These are phyloP conservation scores for Cyberlindnera xylosilytica DNA, from an alignment of 805 yeast genomes.

Conservation along the genomic window DNA sequence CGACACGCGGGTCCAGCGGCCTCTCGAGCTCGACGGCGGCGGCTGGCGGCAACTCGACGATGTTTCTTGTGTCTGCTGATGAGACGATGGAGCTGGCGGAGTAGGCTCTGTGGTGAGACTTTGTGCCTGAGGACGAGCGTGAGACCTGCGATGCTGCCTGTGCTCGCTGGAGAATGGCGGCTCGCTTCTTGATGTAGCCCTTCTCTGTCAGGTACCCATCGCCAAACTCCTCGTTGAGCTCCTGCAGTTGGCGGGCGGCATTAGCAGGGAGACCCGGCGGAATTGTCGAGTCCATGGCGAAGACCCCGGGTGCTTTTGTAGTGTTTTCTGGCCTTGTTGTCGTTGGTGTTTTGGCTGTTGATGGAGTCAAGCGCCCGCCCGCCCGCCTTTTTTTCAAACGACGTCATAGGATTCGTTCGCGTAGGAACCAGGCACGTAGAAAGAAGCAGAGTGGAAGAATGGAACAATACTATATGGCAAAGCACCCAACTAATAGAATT, in stretches of 20 bases:
- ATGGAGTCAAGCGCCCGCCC: too few relatives aligned
- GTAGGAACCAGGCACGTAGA: too few relatives aligned
- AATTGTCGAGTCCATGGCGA: slow-evolving; percentile 24
- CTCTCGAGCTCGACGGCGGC: slow-evolving; percentile 23
- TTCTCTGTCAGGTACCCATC: slow-evolving; percentile 75
- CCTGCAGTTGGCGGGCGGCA: slow-evolving; percentile 30
- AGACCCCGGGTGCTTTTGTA: background rate
- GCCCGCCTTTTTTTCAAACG: too few relatives aligned
- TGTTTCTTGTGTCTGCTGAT: slow-evolving; percentile 19
- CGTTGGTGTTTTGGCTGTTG: background rate
- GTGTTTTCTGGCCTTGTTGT: background rate
- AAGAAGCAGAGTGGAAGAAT: too few relatives aligned
- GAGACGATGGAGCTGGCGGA: slow-evolving; percentile 24
- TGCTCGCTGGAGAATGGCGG: slow-evolving; percentile 30
- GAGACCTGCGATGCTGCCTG: slow-evolving; percentile 1
- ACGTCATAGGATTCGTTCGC: too few relatives aligned
- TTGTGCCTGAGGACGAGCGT: slow-evolving; percentile 10
- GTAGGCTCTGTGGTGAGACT: slow-evolving; percentile 23
- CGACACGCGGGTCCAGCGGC: slow-evolving; percentile 62
- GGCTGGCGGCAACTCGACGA: slow-evolving; percentile 30
- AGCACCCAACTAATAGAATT: too few relatives aligned
- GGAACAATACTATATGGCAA: too few relatives aligned
- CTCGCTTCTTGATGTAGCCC: slow-evolving; percentile 63
- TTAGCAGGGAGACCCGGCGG: slow-evolving; percentile 22
- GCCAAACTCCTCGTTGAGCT: slow-evolving; percentile 47